Percentiles rank a stretch among this genome's conserved stretches.
These are phyloP conservation scores for Balakata baccata DNA, from an alignment of 345 rosid genomes.

Conservation along the genomic window DNA sequence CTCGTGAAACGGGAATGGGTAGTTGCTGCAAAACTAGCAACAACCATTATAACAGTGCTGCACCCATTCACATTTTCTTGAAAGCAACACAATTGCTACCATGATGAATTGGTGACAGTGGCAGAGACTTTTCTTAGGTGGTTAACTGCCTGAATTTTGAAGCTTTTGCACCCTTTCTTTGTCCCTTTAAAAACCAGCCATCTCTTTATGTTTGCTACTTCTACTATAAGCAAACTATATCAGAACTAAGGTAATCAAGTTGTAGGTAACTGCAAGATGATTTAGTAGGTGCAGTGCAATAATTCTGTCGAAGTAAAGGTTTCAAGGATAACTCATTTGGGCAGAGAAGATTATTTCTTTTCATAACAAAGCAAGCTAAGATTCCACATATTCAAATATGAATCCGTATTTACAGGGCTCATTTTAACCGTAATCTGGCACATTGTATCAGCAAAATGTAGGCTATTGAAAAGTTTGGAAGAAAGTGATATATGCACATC, in stretches of 20 bases:
- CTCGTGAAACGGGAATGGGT: background rate
- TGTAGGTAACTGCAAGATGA: too few relatives aligned
- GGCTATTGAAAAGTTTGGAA: background rate
- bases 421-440: constrained; percentile 13
- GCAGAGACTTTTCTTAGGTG: background rate
- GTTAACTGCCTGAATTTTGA: background rate
- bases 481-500: constrained; percentile 26
- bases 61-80: background rate
- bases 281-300: too few relatives aligned
- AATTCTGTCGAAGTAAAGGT: too few relatives aligned
- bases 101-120: background rate
- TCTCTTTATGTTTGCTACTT: background rate
- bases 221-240: background rate
- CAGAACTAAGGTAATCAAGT: background rate
- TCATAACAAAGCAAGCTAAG: background rate
- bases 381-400: constrained; percentile 7
- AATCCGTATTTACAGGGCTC: constrained; percentile 36
- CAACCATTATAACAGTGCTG: background rate
- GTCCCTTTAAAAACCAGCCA: background rate
- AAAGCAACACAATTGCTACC: constrained; percentile 7
- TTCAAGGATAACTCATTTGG: too few relatives aligned
- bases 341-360: background rate
- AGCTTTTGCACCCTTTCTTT: background rate
- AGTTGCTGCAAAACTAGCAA: constrained; percentile 5
- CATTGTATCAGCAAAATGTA: constrained; percentile 12